Conservation (phyloP, 2,329 filamentous ascomycete species). For the Xylaria sp. region DNA sequence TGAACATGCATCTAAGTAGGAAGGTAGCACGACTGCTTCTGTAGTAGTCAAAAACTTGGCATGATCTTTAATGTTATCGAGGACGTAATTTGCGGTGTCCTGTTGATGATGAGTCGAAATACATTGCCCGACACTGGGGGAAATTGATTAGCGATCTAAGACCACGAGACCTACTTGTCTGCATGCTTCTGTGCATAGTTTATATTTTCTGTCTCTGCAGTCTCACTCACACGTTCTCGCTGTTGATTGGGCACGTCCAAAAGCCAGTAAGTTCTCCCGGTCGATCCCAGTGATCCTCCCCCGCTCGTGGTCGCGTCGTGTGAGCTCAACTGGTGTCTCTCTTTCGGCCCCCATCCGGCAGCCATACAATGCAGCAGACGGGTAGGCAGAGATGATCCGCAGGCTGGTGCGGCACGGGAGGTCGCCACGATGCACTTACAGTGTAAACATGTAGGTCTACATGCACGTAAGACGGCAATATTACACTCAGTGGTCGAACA, state of each 20-base stretch:
- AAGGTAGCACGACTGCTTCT: conserved; percentile 1
- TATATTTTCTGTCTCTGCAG: not conserved
- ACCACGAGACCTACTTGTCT: not conserved
- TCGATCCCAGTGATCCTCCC: not conserved
- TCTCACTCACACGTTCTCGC: not conserved
- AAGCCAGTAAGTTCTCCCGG: not conserved
- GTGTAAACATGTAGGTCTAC: conserved; percentile 22
- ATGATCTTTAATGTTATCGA: conserved; percentile 6
- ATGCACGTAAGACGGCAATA: conserved; percentile 24
- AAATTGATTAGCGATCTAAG: not conserved
- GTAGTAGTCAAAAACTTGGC: not conserved
- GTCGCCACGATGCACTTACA: conserved; percentile 13
- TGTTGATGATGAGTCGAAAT: not conserved
- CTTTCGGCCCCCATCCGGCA: conserved; percentile 4
- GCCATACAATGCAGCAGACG: not conserved
- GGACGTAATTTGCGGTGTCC: not conserved
- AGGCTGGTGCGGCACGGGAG: conserved; percentile 15
- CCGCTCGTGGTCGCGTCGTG: conserved; percentile 5
- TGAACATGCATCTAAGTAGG: not conserved
- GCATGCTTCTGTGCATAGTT: not conserved
- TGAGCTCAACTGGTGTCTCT: not conserved
- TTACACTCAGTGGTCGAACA: not conserved
- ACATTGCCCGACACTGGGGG: not conserved
- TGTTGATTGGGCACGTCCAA: not conserved
- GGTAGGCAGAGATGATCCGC: conserved; percentile 21